Evolutionary conservation across 768 basidiomycete genomes (phyloP).

Genomic region (Trametes meyenii): DNA sequence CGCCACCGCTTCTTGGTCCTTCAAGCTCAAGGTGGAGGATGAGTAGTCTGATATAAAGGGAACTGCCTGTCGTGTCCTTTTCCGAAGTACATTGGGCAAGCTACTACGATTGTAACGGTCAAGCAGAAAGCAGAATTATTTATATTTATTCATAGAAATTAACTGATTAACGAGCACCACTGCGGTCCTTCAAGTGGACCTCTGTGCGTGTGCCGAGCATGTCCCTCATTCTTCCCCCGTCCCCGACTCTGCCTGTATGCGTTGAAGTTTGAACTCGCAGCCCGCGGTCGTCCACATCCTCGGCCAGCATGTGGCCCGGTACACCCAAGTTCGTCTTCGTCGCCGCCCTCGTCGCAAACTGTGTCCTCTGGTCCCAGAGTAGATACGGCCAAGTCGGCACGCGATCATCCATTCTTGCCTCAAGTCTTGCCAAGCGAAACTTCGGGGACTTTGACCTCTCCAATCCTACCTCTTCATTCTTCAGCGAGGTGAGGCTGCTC

Average conservation of each 20-base stretch:
- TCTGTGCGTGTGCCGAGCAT: constrained; percentile 7
- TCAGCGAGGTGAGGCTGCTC: constrained; percentile 4
- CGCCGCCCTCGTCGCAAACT: constrained; percentile 54
- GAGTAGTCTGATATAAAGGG: too few species aligned
- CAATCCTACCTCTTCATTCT: neutral
- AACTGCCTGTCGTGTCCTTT: too few species aligned
- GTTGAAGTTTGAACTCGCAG: constrained; percentile 3
- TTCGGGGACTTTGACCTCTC: neutral
- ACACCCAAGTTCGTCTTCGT: constrained; percentile 55
- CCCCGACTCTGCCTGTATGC: constrained; percentile 19
- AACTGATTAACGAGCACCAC: neutral
- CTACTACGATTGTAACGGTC: too few species aligned
- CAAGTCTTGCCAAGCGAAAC: constrained; percentile 17
- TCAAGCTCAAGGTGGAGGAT: too few species aligned
- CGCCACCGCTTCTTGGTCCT: too few species aligned
- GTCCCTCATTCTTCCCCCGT: neutral
- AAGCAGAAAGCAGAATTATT: too few species aligned
- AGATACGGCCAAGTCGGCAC: constrained; percentile 31
- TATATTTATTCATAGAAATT: too few species aligned
- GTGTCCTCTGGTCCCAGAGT: constrained; percentile 63
- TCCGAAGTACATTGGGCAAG: too few species aligned
- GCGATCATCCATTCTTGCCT: constrained; percentile 10
- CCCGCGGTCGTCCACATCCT: constrained; percentile 1
- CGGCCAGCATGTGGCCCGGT: constrained; percentile 48
- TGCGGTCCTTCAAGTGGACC: neutral